A percentile compares a stretch with the other conserved stretches of the same genome.
phyloP scores from a whole-genome alignment of 805 yeast species.

The Kodamaea sagamina region DNA sequence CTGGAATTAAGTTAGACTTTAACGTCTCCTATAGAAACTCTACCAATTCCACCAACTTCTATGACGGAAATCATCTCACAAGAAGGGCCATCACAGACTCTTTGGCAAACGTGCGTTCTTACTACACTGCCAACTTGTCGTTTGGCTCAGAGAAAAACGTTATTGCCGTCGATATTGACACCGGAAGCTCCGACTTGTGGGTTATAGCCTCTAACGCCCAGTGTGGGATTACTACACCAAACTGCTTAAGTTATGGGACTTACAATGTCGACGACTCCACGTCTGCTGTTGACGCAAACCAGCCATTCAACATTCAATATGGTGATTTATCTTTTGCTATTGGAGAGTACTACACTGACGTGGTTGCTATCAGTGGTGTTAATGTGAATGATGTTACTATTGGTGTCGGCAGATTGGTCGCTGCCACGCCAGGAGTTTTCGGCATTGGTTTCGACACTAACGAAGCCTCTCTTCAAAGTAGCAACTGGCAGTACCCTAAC shows the following conservation, averaged over 20 bases:
- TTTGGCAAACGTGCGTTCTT: slow-evolving; percentile 8
- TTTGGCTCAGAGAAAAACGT: slow-evolving; percentile 13
- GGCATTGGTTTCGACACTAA: slow-evolving; percentile 8
- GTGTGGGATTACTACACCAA: not conserved
- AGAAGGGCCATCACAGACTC: not conserved
- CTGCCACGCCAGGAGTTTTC: slow-evolving; percentile 6
- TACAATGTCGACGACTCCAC: slow-evolving; percentile 13
- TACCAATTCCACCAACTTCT: not conserved
- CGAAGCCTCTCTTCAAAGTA: slow-evolving; percentile 5
- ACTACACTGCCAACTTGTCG: not conserved
- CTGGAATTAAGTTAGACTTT: slow-evolving; percentile 8
- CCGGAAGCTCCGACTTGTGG: slow-evolving; percentile 17
- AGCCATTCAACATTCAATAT: slow-evolving; percentile 1
- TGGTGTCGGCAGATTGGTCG: not conserved
- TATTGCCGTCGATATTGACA: slow-evolving; percentile 12
- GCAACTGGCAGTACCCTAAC: slow-evolving; percentile 2
- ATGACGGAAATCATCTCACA: too few species aligned
- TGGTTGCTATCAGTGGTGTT: slow-evolving; percentile 5
- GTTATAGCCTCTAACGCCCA: slow-evolving; percentile 8
- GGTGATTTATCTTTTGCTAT: slow-evolving; percentile 3
- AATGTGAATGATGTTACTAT: slow-evolving; percentile 1
- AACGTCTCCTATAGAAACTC: not conserved
- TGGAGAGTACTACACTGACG: slow-evolving; percentile 8
- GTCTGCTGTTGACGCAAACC: slow-evolving; percentile 7
- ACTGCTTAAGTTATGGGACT: not conserved